phyloP scores from a whole-genome alignment of 2,329 filamentous ascomycete species.

The Periglandula ipomoeae region DNA sequence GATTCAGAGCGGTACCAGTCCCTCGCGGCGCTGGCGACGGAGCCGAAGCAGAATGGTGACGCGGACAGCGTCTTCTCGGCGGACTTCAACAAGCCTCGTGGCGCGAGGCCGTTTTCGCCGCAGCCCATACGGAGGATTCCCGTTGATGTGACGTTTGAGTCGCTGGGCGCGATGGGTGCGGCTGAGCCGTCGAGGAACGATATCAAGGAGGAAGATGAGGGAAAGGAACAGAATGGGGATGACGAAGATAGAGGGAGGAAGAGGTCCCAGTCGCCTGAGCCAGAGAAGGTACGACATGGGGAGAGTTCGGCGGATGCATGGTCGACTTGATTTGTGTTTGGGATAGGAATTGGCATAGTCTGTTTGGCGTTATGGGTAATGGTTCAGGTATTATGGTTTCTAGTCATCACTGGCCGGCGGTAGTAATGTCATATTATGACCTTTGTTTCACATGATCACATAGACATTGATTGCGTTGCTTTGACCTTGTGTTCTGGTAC shows the following conservation, averaged over 20 bases:
- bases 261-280: background rate
- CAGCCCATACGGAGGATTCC: constrained; percentile 36
- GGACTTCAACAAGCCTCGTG: constrained; percentile 44
- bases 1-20: constrained; percentile 49
- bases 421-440: background rate
- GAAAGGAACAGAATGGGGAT: constrained; percentile 6
- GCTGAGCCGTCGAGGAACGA: constrained; percentile 4
- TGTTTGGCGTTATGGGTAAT: background rate
- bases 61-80: constrained; percentile 43
- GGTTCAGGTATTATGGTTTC: background rate
- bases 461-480: background rate
- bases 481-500: too few species aligned
- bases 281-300: background rate
- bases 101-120: constrained; percentile 51
- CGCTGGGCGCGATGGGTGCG: constrained; percentile 22
- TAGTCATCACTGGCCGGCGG: background rate
- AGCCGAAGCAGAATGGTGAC: constrained; percentile 24
- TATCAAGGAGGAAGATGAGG: constrained; percentile 1
- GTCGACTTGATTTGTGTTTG: background rate
- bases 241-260: background rate
- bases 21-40: constrained; percentile 36
- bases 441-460: background rate
- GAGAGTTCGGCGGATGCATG: constrained; percentile 2
- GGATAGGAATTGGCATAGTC: background rate
- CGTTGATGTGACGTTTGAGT: constrained; percentile 32